Percentiles rank a stretch among this genome's conserved stretches.
These are phyloP conservation scores for Moesziomyces aphidis DNA, from an alignment of 1,284 basidiomycete genomes.

Conservation along the genomic window DNA sequence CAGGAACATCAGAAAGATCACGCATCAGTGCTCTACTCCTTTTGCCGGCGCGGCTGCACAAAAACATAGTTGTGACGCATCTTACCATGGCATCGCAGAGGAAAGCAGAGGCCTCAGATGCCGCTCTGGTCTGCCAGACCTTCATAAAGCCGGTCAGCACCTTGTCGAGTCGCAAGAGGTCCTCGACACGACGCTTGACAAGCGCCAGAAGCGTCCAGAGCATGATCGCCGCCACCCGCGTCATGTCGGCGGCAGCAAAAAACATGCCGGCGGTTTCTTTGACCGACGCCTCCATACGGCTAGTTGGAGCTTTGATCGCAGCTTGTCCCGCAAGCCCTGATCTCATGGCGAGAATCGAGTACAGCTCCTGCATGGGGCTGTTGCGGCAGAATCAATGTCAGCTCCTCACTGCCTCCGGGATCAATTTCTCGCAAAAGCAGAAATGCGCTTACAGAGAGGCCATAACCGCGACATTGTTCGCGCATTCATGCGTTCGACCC, in stretches of 20 bases:
- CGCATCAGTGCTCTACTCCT: background rate
- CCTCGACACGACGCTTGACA: slow-evolving; percentile 24
- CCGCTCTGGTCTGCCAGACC: slow-evolving; percentile 10
- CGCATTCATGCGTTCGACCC: slow-evolving; percentile 1
- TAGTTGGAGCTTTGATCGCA: background rate
- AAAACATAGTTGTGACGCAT: background rate
- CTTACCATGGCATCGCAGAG: slow-evolving; percentile 18
- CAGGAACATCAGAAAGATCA: background rate
- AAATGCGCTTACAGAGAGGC: slow-evolving; percentile 8
- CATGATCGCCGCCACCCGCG: slow-evolving; percentile 15
- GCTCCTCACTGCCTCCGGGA: background rate
- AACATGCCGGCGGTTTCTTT: slow-evolving; percentile 4
- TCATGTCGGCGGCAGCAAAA: slow-evolving; percentile 16
- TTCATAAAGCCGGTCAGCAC: slow-evolving; percentile 28
- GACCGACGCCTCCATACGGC: background rate
- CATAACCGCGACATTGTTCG: slow-evolving; percentile 5
- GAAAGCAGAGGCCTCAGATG: background rate
- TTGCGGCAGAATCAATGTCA: background rate
- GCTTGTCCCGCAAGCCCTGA: background rate
- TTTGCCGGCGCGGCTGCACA: too few species aligned
- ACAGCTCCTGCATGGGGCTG: slow-evolving; percentile 22
- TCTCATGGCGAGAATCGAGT: slow-evolving; percentile 3
- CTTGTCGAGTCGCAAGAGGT: slow-evolving; percentile 17
- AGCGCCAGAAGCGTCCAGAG: slow-evolving; percentile 31
- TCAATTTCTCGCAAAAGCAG: background rate